Evolutionary conservation across 2,329 filamentous ascomycete species (phyloP), one percentile per base, ranked within the genome.

Genomic region (Aschersonia sp.): DNA sequence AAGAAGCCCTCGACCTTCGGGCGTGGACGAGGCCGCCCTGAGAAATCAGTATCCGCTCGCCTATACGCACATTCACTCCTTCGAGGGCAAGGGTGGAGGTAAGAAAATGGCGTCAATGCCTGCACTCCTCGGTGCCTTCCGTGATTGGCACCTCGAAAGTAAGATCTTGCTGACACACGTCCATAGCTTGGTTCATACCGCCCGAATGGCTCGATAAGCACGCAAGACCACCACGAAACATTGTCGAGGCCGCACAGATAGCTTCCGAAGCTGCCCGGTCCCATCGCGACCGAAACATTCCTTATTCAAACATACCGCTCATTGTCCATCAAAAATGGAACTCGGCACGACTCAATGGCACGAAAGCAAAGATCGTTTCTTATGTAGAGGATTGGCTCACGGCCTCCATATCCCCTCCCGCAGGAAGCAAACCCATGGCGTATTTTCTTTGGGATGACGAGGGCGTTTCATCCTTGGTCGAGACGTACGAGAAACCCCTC

Each of bases 271-370:
- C 41, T 31, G 30, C 12, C 12, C 43, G 4, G 9, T 48, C 47
- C n/a, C 43, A 43, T n/a, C 38, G 30, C 35, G 47, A 48, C 4
- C 30, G 43, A 9, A 9, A 45, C 38, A 45, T 48, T 45, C 46
- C 47, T 20, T 38, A 42, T 2, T 45, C 47, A 29, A 45, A 30
- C 10, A 48, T 43, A 12, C 47, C 47, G 5, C 30, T 48, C 5
- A 38, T 45, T 5, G 20, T 48, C 9, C 47, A 48, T 35, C 47
- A 48, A 35, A 48, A 48, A 48, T 48, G 47, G 43, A 48, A 48
- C 6, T 20, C 31, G 5, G 47, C 47, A 6, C 43, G 38, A 6
- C 30, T 48, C 20, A 45, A 48, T 31, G 47, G 43, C 10, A 48
- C 43, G 31, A 48, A 42, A 31, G 38, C 44, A 32, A 35, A 45